Evolutionary conservation across 495 filamentous ascomycete species (phyloP).

Genomic region (Evernia prunastri): DNA sequence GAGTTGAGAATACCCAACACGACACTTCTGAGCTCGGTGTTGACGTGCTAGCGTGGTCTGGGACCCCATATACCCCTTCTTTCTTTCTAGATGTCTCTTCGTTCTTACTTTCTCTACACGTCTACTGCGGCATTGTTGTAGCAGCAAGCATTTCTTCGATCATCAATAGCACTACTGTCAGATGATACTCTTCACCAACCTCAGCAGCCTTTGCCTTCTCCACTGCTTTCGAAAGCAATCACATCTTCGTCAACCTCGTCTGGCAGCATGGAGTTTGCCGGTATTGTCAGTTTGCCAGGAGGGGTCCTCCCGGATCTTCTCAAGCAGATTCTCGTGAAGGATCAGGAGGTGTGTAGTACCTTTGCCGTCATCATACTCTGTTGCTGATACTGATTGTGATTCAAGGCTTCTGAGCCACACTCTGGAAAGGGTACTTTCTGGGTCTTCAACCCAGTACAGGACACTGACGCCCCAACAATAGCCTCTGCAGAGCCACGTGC

Average conservation of each 20-base stretch:
- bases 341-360: background rate
- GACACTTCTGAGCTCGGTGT: background rate
- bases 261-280: background rate
- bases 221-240: background rate
- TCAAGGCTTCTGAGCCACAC: background rate
- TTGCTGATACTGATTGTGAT: background rate
- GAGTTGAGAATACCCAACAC: too few relatives aligned
- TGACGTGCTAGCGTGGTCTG: background rate
- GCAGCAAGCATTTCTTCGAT: background rate
- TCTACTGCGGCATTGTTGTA: background rate
- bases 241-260: background rate
- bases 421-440: background rate
- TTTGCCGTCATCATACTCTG: background rate
- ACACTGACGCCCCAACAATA: background rate
- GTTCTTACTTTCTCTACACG: background rate
- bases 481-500: background rate
- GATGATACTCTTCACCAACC: background rate
- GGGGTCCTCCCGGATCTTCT: background rate
- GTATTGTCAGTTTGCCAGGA: background rate
- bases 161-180: background rate
- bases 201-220: background rate
- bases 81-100: background rate
- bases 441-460: background rate
- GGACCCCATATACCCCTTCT: background rate
- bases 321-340: background rate